Evolutionary conservation across 225 moss, liverwort and hornwort genomes (phyloP), one percentile per base, ranked within the genome.

Genomic region (Ulota crispa): DNA sequence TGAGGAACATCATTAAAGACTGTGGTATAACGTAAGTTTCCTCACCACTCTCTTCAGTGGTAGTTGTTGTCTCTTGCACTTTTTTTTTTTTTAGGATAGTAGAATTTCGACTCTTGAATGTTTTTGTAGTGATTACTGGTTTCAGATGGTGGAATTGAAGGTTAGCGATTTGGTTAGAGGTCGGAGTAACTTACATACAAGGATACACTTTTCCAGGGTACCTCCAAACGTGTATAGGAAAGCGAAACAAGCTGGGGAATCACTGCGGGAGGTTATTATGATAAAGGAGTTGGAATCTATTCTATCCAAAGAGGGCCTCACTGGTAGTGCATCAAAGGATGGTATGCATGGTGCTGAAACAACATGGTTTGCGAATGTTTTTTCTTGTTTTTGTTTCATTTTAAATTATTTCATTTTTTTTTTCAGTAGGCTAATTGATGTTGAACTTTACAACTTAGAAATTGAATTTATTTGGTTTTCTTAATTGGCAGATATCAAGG

Each of bases 151-250:
- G 65, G 23, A 59, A 52, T 57, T 12, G 30, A 83, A 64, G 24
- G 68, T 9, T 55, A 68, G 57, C 53, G 78, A 24, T 66, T 66
- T 76, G n/a, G 41, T 47, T 32, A 43, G 56, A 57, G 20, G 52
- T 80, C 24, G 9, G 32, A 54, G 71, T 39, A 32, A 80, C 77
- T 88, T 45, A 82, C 66, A 36, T 19, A 19, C 41, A 42, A 78
- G 53, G 60, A 54, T 75, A 67, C 75, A 56, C 68, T 65, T 80
- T 83, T 81, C 83, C 91, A 98, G 93, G 70, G 93, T 99, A 43
- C 91, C 98, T 88, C 98, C 98, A 71, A 76, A 80, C 70, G 86
- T 92, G 18, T 99, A 94, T 53, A 92, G 41, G 79, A 99, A 93
- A 85, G 94, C 92, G 61, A 99, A 96, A 81, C 93, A 99, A 73